Evolutionary conservation across 805 yeast genomes (phyloP).

Genomic region (Myxozyma mucilagina): DNA sequence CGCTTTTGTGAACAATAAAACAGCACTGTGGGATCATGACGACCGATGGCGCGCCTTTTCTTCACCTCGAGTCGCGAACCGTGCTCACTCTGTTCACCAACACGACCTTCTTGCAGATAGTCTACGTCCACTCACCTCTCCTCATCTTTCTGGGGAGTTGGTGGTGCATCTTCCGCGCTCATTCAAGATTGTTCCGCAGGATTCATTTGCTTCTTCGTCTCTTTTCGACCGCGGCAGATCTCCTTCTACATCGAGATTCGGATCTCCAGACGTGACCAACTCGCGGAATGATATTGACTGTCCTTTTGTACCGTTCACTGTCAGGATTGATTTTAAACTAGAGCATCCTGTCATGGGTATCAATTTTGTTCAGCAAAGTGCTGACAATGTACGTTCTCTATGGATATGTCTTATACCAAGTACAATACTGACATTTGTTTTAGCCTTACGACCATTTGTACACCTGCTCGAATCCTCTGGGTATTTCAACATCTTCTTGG

Average conservation of each 20-base stretch:
- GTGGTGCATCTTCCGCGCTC: conserved; percentile 63
- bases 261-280: conserved; percentile 32
- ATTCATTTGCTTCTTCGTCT: conserved; percentile 35
- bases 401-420: background rate
- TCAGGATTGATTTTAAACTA: conserved; percentile 66
- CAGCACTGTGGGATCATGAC: conserved; percentile 54
- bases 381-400: conserved; percentile 10
- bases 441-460: conserved; percentile 50
- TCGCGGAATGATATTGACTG: conserved; percentile 40
- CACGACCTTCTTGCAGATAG: conserved; percentile 31
- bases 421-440: background rate
- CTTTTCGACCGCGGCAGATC: conserved; percentile 23
- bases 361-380: conserved; percentile 57
- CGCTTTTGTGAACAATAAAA: conserved; percentile 64
- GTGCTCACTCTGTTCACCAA: conserved; percentile 34
- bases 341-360: conserved; percentile 72
- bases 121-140: conserved; percentile 46
- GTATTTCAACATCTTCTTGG: conserved; percentile 91
- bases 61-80: conserved; percentile 21
- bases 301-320: conserved; percentile 69
- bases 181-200: conserved; percentile 61
- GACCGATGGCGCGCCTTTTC: conserved; percentile 51
- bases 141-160: conserved; percentile 63
- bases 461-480: conserved; percentile 75
- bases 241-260: conserved; percentile 27